Evolutionary conservation across 106 monocot genomes (phyloP).

Genomic region (Dioscorea dumetorum): DNA sequence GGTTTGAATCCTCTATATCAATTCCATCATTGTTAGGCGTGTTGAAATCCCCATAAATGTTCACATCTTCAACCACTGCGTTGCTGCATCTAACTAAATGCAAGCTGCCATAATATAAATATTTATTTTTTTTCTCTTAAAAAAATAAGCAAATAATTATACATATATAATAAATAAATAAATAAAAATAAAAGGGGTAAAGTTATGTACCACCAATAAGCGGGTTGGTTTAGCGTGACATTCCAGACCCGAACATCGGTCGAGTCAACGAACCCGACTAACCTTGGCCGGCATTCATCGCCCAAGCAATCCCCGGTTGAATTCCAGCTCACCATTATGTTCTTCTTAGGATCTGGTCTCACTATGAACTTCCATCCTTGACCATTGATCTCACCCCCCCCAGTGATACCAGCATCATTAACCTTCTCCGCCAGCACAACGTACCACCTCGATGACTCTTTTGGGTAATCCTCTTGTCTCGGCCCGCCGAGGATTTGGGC

Average conservation of each 20-base stretch:
- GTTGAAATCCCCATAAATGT: slow-evolving; percentile 81
- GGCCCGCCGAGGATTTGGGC: slow-evolving; percentile 70
- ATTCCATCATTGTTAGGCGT: slow-evolving; percentile 96
- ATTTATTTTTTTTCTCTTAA: no score
- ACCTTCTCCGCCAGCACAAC: slow-evolving; percentile 84
- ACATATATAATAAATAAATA: no score
- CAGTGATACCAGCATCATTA: slow-evolving; percentile 64
- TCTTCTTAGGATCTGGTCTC: slow-evolving; percentile 54
- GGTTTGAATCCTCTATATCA: slow-evolving; percentile 94
- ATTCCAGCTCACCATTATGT: slow-evolving; percentile 99
- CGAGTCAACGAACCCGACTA: slow-evolving; percentile 79
- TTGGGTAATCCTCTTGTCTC: slow-evolving; percentile 65
- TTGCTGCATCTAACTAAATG: slow-evolving; percentile 74
- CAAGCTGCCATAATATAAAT: slow-evolving; percentile 32
- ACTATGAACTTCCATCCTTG: slow-evolving; percentile 67
- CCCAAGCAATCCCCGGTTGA: slow-evolving; percentile 63
- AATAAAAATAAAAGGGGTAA: background rate
- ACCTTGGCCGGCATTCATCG: slow-evolving; percentile 88
- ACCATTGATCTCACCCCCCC: slow-evolving; percentile 83
- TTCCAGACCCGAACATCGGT: slow-evolving; percentile 43
- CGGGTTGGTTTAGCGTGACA: slow-evolving; percentile 67
- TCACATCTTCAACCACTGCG: slow-evolving; percentile 43
- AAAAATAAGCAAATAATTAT: no score
- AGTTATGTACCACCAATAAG: slow-evolving; percentile 83
- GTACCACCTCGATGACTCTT: slow-evolving; percentile 63